These are phyloP conservation scores for Gaertneriomyces semiglobifer DNA, from an alignment of 192 early-diverging fungal genomes.

Conservation along the genomic window DNA sequence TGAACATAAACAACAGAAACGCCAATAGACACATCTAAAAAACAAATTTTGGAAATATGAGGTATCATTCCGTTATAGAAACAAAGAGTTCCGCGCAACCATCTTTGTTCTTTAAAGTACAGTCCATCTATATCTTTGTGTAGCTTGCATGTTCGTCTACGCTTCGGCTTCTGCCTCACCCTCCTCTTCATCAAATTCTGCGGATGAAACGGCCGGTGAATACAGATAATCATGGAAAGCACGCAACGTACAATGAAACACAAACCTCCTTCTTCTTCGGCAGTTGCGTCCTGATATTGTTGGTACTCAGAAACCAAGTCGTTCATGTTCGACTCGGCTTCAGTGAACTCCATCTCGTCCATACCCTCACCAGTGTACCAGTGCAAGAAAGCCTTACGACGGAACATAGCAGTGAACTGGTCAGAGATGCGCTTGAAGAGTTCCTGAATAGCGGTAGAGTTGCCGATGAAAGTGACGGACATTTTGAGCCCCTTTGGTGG, in stretches of 20 bases:
- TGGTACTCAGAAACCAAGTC: constrained; percentile 97
- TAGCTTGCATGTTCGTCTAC: constrained; percentile 9
- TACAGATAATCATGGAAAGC: neutral
- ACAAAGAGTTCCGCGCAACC: too few species aligned
- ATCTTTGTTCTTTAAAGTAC: too few species aligned
- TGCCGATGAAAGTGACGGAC: constrained; percentile 91
- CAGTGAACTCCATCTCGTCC: constrained; percentile 97
- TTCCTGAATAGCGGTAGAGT: constrained; percentile 89
- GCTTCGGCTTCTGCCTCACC: constrained; percentile 46
- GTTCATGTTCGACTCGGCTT: constrained; percentile 95
- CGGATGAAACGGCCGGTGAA: neutral
- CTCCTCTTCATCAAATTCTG: constrained; percentile 52
- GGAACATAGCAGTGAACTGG: constrained; percentile 90
- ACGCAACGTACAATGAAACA: neutral
- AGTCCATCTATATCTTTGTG: too few species aligned
- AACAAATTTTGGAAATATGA: too few species aligned
- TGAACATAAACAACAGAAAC: too few species aligned
- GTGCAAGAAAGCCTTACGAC: constrained; percentile 90
- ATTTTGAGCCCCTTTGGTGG: constrained; percentile 86
- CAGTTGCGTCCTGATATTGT: constrained; percentile 67
- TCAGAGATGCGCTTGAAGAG: constrained; percentile 88
- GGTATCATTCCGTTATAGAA: too few species aligned
- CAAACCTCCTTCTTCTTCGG: constrained; percentile 46
- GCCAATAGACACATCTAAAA: too few species aligned
- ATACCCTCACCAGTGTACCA: constrained; percentile 95